Evolutionary conservation across 140 eudicot species (phyloP), one percentile per base, ranked within the genome.

Genomic region (Oenanthe javanica): DNA sequence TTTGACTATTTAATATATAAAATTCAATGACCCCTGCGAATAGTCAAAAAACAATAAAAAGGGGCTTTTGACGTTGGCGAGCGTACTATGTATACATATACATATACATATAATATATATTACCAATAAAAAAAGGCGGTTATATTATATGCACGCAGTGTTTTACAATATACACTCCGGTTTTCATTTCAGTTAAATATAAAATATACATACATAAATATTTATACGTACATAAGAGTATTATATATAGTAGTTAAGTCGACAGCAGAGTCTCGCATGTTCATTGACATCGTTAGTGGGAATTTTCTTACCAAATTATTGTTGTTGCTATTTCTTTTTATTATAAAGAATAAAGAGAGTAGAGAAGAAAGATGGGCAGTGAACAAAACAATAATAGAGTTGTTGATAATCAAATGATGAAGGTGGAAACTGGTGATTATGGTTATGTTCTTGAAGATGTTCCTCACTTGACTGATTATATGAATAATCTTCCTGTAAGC

Each of bases 371-470:
- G 13, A 49, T 23, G 78, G 52, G 78, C 9, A 45, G 51, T 18
- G 54, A 27, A n/a, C 75, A 76, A 61, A 43, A 91, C 85, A 36
- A 36, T 52, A 45, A 36, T 52, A 45, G 75, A 80, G 49, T 50
- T 52, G 49, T 72, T 43, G 79, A 27, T 48, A 81, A 73, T 79
- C n/a, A n/a, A 52, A 81, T 79, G 66, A 84, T 87, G 89, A 94
- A 94, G 88, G 80, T 90, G 63, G 93, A 86, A 50, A 82, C 42
- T 9, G 99, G 97, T 54, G 90, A 88, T 31, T 77, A 18, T 85
- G 99, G 99, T 16, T 94, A 86, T 81, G 91, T 94, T n/a, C 99
- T 94, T 85, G 89, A 94, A 84, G 99, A 94, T 84, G 96, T 94
- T 83, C 99, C 97, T 90, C 99, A 94, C 80, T 78, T 94, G 84